These are phyloP conservation scores for Suhomyces prunicola DNA, from an alignment of 805 yeast genomes.

Conservation along the genomic window DNA sequence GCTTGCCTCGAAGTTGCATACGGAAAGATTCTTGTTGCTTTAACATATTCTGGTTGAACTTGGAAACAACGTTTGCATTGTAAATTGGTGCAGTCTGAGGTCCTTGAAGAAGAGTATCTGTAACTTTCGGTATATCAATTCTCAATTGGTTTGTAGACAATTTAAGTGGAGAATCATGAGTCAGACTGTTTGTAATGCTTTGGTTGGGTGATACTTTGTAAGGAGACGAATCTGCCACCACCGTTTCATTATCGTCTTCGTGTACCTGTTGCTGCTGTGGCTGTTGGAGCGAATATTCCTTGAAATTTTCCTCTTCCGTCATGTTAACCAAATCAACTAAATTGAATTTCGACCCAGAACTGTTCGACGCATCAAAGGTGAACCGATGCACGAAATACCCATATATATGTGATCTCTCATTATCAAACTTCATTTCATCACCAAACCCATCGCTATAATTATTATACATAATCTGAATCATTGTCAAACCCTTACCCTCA, in stretches of 20 bases:
- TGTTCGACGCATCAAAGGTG: slow-evolving; percentile 7
- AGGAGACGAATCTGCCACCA: slow-evolving; percentile 41
- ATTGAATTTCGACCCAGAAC: slow-evolving; percentile 9
- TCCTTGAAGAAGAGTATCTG: slow-evolving; percentile 13
- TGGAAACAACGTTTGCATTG: slow-evolving; percentile 25
- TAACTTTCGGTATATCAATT: slow-evolving; percentile 17
- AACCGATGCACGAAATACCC: slow-evolving; percentile 28
- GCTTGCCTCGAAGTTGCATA: not conserved
- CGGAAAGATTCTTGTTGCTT: slow-evolving; percentile 8
- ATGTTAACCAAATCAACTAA: slow-evolving; percentile 9
- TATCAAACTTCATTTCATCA: not conserved
- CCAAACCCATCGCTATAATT: slow-evolving; percentile 10
- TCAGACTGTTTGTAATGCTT: not conserved
- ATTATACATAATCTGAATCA: slow-evolving; percentile 32
- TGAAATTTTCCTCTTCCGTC: slow-evolving; percentile 2
- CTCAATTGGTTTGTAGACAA: slow-evolving; percentile 10
- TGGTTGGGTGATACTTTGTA: slow-evolving; percentile 21
- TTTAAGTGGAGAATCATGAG: slow-evolving; percentile 13
- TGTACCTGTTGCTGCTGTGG: not conserved
- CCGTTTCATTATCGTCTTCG: slow-evolving; percentile 38
- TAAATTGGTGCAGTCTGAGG: slow-evolving; percentile 37
- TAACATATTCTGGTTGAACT: slow-evolving; percentile 13
- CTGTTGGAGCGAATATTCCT: not conserved
- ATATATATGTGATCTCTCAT: slow-evolving; percentile 10
- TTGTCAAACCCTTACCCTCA: slow-evolving; percentile 18